Percentiles rank a stretch among this genome's conserved stretches.
phyloP scores from a whole-genome alignment of 176 grass and related monocot species.

The Sorghum bicolor region DNA sequence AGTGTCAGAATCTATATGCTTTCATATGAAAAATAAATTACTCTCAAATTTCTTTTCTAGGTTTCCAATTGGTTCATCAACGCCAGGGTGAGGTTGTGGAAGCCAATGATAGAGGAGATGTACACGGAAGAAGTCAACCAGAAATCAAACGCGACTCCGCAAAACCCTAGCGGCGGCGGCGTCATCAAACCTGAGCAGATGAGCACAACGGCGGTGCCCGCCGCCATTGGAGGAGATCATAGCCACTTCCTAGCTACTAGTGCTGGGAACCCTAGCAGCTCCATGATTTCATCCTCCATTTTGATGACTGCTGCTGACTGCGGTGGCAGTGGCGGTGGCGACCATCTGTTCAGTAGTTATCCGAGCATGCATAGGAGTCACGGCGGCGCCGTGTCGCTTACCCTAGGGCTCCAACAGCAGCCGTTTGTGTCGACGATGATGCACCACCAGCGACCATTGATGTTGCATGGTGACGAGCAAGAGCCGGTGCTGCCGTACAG shows the following conservation, averaged over 20 bases:
- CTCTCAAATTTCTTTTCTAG: not conserved
- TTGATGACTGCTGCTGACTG: not conserved
- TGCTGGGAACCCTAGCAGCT: not conserved
- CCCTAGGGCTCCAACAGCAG: slow-evolving; percentile 72
- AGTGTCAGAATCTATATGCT: not conserved
- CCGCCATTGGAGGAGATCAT: not conserved
- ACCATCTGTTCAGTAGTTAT: not conserved
- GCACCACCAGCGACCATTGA: slow-evolving; percentile 20
- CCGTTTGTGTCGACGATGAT: slow-evolving; percentile 2
- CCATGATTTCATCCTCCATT: not conserved
- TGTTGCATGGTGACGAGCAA: slow-evolving; percentile 6
- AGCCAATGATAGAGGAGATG: slow-evolving; percentile 94
- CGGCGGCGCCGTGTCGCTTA: slow-evolving; percentile 37
- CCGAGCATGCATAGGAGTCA: not conserved
- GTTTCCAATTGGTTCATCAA: slow-evolving; percentile 99
- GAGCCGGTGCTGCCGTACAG: slow-evolving; percentile 34
- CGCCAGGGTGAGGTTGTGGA: slow-evolving; percentile 87
- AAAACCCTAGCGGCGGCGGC: slow-evolving; percentile 18
- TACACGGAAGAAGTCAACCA: slow-evolving; percentile 58
- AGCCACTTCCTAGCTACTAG: not conserved
- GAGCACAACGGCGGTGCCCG: not conserved
- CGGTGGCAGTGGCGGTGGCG: not conserved
- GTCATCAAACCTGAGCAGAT: not conserved
- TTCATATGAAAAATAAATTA: not conserved
- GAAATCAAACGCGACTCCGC: not conserved